phyloP scores from a whole-genome alignment of 1,139 yeast genomes.

The Oligophagozyma castellii region DNA sequence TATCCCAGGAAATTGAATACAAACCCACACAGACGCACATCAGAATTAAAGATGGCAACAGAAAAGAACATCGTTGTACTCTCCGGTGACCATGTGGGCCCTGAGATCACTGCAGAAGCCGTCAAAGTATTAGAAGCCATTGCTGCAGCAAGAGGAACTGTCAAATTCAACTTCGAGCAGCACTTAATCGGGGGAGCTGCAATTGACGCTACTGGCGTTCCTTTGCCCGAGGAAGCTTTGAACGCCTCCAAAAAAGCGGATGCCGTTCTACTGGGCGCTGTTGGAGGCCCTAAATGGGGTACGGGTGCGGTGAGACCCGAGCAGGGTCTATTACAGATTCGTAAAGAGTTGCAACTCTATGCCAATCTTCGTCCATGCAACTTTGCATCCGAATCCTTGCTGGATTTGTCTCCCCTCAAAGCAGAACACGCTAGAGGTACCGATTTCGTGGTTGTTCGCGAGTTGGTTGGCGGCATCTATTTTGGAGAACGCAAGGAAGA shows the following conservation, averaged over 20 bases:
- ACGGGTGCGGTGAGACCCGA: constrained; percentile 92
- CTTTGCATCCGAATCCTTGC: constrained; percentile 75
- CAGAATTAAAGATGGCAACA: constrained; percentile 8
- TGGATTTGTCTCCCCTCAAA: constrained; percentile 79
- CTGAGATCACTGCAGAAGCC: constrained; percentile 81
- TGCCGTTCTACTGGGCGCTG: constrained; percentile 93
- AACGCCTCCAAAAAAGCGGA: constrained; percentile 80
- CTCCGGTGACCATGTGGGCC: constrained; percentile 96
- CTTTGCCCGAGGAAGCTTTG: constrained; percentile 79
- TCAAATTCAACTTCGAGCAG: constrained; percentile 61
- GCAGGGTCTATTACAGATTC: constrained; percentile 83
- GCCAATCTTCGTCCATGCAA: constrained; percentile 96
- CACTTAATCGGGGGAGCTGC: constrained; percentile 97
- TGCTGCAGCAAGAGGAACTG: constrained; percentile 44
- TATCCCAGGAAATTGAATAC: too few relatives aligned
- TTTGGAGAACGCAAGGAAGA: constrained; percentile 94
- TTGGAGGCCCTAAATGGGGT: constrained; percentile 97
- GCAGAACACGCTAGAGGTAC: constrained; percentile 79
- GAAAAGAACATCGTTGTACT: constrained; percentile 65
- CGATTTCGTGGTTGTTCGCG: constrained; percentile 84
- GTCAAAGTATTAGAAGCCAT: constrained; percentile 79
- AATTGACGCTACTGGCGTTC: constrained; percentile 89
- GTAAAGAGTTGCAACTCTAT: constrained; percentile 86
- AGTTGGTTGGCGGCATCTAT: constrained; percentile 94
- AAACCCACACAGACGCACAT: not conserved